phyloP scores from a whole-genome alignment of 805 yeast genomes.

The Hanseniaspora taiwanica region DNA sequence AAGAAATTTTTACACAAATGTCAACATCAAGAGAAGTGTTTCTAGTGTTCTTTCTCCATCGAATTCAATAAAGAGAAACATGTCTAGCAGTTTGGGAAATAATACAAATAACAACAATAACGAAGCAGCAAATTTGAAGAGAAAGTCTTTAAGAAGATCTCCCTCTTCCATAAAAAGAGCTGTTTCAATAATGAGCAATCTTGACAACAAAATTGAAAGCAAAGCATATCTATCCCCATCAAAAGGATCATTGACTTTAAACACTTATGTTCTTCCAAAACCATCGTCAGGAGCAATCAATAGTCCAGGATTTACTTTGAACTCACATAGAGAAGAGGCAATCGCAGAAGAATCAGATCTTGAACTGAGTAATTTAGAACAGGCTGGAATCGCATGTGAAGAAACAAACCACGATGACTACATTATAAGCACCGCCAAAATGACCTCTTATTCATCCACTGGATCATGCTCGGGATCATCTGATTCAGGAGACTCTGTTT shows the following conservation, averaged over 20 bases:
- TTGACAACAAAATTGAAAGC: slow-evolving; percentile 2
- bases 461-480: slow-evolving; percentile 5
- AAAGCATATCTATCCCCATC: background rate
- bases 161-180: slow-evolving; percentile 26
- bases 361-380: slow-evolving; percentile 8
- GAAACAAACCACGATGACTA: slow-evolving; percentile 3
- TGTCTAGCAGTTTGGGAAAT: slow-evolving; percentile 1
- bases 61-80: slow-evolving; percentile 3
- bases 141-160: slow-evolving; percentile 22
- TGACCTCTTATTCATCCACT: slow-evolving; percentile 2
- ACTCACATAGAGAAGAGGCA: slow-evolving; percentile 11
- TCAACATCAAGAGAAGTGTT: background rate
- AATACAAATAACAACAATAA: no score
- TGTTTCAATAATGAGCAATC: slow-evolving; percentile 17
- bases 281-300: slow-evolving; percentile 24
- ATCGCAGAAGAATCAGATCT: background rate
- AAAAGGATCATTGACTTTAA: slow-evolving; percentile 14
- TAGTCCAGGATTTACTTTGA: slow-evolving; percentile 22
- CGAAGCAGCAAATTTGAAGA: slow-evolving; percentile 17
- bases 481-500: slow-evolving; percentile 1
- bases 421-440: slow-evolving; percentile 7
- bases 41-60: slow-evolving; percentile 1
- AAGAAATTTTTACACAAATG: slow-evolving; percentile 3
- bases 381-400: no score
- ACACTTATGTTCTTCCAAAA: slow-evolving; percentile 17